A percentile compares a stretch with the other conserved stretches of the same genome.
Evolutionary conservation across 2,329 filamentous ascomycete species (phyloP).

Genomic region (Gaeumannomyces tritici): DNA sequence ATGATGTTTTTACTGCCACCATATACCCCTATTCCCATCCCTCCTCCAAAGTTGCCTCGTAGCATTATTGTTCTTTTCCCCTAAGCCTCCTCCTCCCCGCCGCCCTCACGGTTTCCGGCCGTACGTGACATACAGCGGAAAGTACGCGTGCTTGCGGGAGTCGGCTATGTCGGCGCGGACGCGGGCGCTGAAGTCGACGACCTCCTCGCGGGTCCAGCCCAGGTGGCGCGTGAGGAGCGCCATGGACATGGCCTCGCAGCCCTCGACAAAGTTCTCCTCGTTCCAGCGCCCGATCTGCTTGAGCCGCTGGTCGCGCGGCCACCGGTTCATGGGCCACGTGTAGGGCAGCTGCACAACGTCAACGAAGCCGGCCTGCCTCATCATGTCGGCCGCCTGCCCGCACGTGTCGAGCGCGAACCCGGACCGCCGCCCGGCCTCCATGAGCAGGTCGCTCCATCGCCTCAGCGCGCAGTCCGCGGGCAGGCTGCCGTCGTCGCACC

Average conservation of each 20-base stretch:
- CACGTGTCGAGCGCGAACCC: conserved; percentile 18
- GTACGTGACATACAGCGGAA: conserved; percentile 17
- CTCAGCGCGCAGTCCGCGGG: conserved; percentile 13
- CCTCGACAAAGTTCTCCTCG: conserved; percentile 19
- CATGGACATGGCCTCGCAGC: conserved; percentile 23
- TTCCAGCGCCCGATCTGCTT: conserved; percentile 25
- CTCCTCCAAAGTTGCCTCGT: too few species aligned
- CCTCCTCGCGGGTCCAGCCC: conserved; percentile 22
- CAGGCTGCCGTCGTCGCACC: conserved; percentile 19
- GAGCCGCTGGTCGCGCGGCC: conserved; percentile 22
- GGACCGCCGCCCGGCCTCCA: conserved; percentile 16
- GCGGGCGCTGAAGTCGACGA: conserved; percentile 14
- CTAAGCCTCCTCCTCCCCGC: not conserved
- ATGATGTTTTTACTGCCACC: too few species aligned
- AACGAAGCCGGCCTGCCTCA: conserved; percentile 22
- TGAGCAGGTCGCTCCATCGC: conserved; percentile 19
- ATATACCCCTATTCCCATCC: too few species aligned
- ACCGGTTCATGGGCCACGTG: conserved; percentile 27
- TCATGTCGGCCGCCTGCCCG: conserved; percentile 16
- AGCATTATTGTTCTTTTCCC: too few species aligned
- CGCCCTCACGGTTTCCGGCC: conserved; percentile 14
- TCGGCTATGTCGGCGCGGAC: conserved; percentile 17
- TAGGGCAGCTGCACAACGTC: conserved; percentile 19
- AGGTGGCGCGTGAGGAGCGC: conserved; percentile 26
- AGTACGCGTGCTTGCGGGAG: conserved; percentile 17